These are phyloP conservation scores for Sanghuangporus weigelae DNA, from an alignment of 1,284 basidiomycete genomes.

Conservation along the genomic window DNA sequence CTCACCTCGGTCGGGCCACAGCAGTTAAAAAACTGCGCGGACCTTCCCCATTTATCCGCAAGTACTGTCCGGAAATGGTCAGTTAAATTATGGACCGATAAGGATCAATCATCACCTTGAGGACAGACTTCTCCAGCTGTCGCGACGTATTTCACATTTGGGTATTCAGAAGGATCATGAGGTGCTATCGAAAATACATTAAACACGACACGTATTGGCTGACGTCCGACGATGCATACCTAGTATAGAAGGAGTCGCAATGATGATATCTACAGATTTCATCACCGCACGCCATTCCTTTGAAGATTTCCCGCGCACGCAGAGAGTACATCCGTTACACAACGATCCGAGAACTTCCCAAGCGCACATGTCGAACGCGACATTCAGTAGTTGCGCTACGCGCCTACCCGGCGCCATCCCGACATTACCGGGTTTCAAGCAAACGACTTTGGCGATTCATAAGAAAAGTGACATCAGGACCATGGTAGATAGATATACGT, in stretches of 20 bases:
- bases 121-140: conserved; percentile 61
- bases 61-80: conserved; percentile 31
- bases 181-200: conserved; percentile 26
- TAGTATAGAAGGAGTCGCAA: conserved; percentile 51
- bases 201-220: neutral
- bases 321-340: conserved; percentile 51
- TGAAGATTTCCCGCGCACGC: conserved; percentile 49
- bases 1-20: conserved; percentile 46
- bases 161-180: conserved; percentile 50
- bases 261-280: conserved; percentile 51
- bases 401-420: conserved; percentile 48
- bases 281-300: conserved; percentile 52
- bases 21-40: conserved; percentile 39
- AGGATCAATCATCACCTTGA: conserved; percentile 33
- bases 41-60: conserved; percentile 46
- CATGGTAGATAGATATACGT: conserved; percentile 19
- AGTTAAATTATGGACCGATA: neutral
- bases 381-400: conserved; percentile 55
- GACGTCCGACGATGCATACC: conserved; percentile 20
- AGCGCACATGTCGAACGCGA: conserved; percentile 59
- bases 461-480: neutral
- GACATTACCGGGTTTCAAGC: conserved; percentile 47
- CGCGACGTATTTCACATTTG: conserved; percentile 50
- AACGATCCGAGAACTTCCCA: conserved; percentile 58
- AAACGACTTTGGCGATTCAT: conserved; percentile 38